These are phyloP conservation scores for Alloteropsis semialata DNA, from an alignment of 176 grass and related monocot genomes.

Conservation along the genomic window DNA sequence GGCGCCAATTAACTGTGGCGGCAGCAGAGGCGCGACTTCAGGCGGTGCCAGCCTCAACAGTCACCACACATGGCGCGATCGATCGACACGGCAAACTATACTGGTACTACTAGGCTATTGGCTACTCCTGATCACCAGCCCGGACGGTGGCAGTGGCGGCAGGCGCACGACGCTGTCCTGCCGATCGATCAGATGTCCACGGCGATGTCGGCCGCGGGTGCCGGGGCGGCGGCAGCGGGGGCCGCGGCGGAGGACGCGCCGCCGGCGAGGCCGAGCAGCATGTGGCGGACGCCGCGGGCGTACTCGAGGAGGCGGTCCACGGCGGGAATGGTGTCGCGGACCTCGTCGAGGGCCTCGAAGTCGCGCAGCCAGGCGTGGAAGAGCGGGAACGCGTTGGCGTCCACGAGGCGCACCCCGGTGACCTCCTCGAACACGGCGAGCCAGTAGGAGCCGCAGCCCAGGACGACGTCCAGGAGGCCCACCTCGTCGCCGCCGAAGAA, in stretches of 20 bases:
- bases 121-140: background rate
- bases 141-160: background rate
- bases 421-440: constrained; percentile 85
- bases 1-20: background rate
- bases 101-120: background rate
- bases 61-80: constrained; percentile 24
- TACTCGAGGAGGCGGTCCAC: constrained; percentile 82
- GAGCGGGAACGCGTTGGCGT: constrained; percentile 65
- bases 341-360: constrained; percentile 71
- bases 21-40: constrained; percentile 6
- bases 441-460: constrained; percentile 89
- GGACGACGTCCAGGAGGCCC: constrained; percentile 68
- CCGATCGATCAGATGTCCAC: constrained; percentile 46
- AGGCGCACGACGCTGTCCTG: background rate
- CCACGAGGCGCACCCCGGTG: constrained; percentile 70
- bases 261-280: constrained; percentile 55
- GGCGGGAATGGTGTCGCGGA: constrained; percentile 67
- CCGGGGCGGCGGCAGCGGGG: background rate
- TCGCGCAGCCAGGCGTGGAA: constrained; percentile 72
- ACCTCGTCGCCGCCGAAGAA: constrained; percentile 81
- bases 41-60: background rate
- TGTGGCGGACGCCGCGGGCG: constrained; percentile 61
- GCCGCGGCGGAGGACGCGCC: background rate
- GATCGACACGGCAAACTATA: constrained; percentile 11
- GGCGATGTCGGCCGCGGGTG: constrained; percentile 45